Evolutionary conservation across 305 asterid species (phyloP).

Genomic region (Solanum aculeatissimum): DNA sequence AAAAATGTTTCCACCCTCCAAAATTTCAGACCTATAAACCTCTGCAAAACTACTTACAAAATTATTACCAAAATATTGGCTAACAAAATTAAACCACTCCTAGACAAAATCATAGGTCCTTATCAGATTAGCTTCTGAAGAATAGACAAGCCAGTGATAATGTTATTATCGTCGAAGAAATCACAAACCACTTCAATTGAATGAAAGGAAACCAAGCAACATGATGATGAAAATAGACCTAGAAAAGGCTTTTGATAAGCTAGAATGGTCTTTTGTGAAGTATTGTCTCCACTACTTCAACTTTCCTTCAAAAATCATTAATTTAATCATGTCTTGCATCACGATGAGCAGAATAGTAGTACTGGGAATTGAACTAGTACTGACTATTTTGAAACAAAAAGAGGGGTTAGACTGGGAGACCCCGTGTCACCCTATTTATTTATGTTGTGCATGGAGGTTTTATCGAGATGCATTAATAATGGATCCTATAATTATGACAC

Average conservation of each 20-base stretch:
- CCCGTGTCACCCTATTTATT: too few relatives aligned
- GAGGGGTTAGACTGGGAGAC: too few relatives aligned
- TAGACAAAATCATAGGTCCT: background rate
- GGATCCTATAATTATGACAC: too few relatives aligned
- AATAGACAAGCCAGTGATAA: background rate
- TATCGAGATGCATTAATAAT: too few relatives aligned
- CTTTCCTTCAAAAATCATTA: background rate
- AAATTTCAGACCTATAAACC: background rate
- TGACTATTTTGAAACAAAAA: too few relatives aligned
- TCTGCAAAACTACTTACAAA: background rate
- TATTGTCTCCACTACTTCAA: too few relatives aligned
- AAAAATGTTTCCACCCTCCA: background rate
- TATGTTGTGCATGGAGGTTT: too few relatives aligned
- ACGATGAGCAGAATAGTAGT: too few relatives aligned
- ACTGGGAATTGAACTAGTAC: too few relatives aligned
- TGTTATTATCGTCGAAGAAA: background rate
- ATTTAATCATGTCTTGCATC: background rate
- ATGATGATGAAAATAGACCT: background rate
- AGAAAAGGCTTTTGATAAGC: background rate
- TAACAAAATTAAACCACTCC: background rate
- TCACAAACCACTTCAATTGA: background rate
- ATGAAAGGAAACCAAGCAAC: background rate
- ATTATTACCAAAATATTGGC: background rate
- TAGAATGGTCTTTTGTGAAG: background rate
- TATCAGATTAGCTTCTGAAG: background rate